Evolutionary conservation across 345 rosid genomes (phyloP), one percentile per base, ranked within the genome.

Genomic region (Nephelium lappaceum): DNA sequence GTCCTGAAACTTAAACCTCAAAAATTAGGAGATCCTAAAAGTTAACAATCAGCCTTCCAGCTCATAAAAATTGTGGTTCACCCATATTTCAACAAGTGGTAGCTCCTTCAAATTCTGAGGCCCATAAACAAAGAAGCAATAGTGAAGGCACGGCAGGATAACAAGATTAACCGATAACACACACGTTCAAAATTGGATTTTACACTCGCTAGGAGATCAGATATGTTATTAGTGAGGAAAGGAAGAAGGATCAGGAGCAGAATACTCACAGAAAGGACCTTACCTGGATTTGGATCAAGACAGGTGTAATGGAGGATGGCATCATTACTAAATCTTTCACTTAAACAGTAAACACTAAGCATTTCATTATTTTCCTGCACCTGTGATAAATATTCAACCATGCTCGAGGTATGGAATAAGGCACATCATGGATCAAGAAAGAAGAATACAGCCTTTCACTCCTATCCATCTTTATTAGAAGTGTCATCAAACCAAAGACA

Each of bases 71-170:
- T 4, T 36, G 55, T 39, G 66, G 19, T 15, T 51, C 18, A 23
- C 27, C 47, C 51, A 21, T 38, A 67, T 36, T 67, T 47, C 71
- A 36, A 68, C 71, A 39, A 65, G 69, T 45, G 8, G 38, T 43
- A 65, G 68, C 45, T 75, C 72, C 72, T 76, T 53, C 72, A 76
- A 66, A 76, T 67, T 51, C 79, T 76, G 72, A 76, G 63, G 72
- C 25, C 39, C 39, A 36, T 9, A 11, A 53, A 51, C 61, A 65
- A 53, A 76, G 45, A 68, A 27, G 27, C 27, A 64, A 75, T 45
- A 5, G 8, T 65, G 49, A 31, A 75, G 78, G 27, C 4, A 64
- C 7, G 57, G 39, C 0, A 47, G 31, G 38, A 49, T n/a, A 19
- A 49, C 24, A 23, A 67, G 72, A 76, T 23, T 61, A 39, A 15